A percentile compares a stretch with the other conserved stretches of the same genome.
Conservation (phyloP, 2,329 filamentous ascomycete genomes). For the Escovopsis sp. region DNA sequence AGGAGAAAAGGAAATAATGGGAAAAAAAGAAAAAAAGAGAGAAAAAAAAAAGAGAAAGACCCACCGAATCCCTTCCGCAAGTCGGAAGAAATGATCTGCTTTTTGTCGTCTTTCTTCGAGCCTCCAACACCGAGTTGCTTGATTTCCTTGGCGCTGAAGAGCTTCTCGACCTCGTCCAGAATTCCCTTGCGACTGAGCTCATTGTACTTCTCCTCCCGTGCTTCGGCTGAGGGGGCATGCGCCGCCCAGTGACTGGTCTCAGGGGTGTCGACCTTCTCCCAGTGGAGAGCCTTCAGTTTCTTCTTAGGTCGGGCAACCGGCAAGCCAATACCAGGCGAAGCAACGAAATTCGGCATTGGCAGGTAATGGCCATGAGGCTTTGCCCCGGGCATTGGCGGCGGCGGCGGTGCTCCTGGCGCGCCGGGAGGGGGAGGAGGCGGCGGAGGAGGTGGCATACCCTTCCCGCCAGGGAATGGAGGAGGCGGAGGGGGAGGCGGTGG, state of each 20-base stretch:
- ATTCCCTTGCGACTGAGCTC: conserved; percentile 91
- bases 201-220: conserved; percentile 88
- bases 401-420: conserved; percentile 34
- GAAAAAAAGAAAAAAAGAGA: no score
- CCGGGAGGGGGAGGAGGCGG: conserved; percentile 31
- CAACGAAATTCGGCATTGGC: conserved; percentile 41
- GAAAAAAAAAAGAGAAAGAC: conserved; percentile 12
- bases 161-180: conserved; percentile 89
- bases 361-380: conserved; percentile 61
- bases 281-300: conserved; percentile 98
- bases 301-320: conserved; percentile 86
- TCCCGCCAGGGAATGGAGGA: conserved; percentile 26
- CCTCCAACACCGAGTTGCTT: conserved; percentile 61
- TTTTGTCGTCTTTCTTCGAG: conserved; percentile 84
- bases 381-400: conserved; percentile 51
- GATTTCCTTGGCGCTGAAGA: conserved; percentile 95
- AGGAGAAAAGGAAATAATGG: no score
- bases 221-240: conserved; percentile 71
- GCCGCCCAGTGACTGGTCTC: conserved; percentile 87
- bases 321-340: conserved; percentile 47
- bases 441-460: conserved; percentile 28
- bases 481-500: conserved; percentile 19
- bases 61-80: conserved; percentile 72
- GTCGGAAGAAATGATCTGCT: conserved; percentile 87
- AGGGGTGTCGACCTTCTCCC: conserved; percentile 94